phyloP scores from a whole-genome alignment of 306 rosid species.

The Argentina anserina region DNA sequence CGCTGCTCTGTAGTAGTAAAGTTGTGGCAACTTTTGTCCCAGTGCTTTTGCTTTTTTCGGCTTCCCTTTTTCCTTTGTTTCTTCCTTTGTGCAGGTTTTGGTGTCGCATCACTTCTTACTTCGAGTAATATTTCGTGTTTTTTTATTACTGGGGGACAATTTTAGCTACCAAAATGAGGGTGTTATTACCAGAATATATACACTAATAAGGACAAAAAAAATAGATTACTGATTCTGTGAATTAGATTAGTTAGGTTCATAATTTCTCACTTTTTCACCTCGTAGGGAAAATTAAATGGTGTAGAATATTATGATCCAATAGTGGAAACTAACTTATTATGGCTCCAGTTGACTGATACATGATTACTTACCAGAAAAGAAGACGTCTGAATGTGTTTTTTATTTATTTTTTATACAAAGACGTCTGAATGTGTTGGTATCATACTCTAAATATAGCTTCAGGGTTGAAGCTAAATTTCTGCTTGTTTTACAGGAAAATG shows the following conservation, averaged over 20 bases:
- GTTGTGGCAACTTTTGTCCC: background rate
- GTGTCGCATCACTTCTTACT: background rate
- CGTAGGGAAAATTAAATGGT: background rate
- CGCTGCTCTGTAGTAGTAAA: too few relatives aligned
- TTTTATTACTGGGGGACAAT: too few relatives aligned
- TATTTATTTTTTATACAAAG: too few relatives aligned
- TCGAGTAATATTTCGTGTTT: background rate
- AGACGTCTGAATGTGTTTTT: background rate
- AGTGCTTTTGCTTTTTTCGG: background rate
- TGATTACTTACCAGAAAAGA: background rate
- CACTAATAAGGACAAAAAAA: too few relatives aligned
- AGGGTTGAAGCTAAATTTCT: too few relatives aligned
- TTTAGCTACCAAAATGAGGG: too few relatives aligned
- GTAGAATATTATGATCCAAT: background rate
- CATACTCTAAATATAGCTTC: too few relatives aligned
- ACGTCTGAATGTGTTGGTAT: background rate
- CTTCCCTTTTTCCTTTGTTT: background rate
- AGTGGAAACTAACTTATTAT: background rate
- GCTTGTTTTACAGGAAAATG: too few relatives aligned
- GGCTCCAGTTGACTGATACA: background rate
- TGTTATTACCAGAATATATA: too few relatives aligned
- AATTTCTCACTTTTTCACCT: background rate
- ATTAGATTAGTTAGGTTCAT: background rate
- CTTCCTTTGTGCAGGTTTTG: background rate
- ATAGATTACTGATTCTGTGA: background rate